A percentile compares a stretch with the other conserved stretches of the same genome.
phyloP scores from a whole-genome alignment of 257 asterid species.

The Nemophila menziesii region DNA sequence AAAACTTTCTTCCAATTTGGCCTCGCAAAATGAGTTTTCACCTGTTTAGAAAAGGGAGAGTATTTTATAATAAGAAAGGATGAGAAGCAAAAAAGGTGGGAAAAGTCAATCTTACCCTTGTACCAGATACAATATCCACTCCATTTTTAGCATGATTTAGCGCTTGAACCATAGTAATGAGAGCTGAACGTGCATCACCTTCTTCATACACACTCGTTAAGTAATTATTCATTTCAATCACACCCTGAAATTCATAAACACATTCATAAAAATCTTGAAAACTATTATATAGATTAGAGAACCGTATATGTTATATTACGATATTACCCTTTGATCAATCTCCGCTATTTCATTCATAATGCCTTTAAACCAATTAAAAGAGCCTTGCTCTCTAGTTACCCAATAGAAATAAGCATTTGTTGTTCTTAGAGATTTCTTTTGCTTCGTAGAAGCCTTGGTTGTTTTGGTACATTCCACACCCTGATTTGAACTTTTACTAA shows the following conservation, averaged over 20 bases:
- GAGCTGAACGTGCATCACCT: constrained; percentile 97
- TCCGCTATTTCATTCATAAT: constrained; percentile 91
- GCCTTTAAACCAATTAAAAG: constrained; percentile 95
- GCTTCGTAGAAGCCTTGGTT: constrained; percentile 40
- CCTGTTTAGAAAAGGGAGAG: constrained; percentile 35
- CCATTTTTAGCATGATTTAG: constrained; percentile 97
- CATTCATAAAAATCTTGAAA: neutral
- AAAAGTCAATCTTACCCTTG: constrained; percentile 51
- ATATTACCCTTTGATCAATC: constrained; percentile 87
- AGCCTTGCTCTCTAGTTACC: constrained; percentile 97
- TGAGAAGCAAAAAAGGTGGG: neutral
- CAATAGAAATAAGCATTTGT: constrained; percentile 92
- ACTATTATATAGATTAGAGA: neutral
- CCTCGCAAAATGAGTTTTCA: constrained; percentile 89
- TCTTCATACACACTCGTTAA: constrained; percentile 93
- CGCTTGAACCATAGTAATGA: constrained; percentile 95
- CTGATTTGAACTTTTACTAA: constrained; percentile 50
- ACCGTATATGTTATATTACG: constrained; percentile 25
- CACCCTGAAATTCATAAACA: constrained; percentile 39
- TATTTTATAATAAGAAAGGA: too few relatives aligned
- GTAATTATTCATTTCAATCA: constrained; percentile 94
- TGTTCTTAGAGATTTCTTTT: constrained; percentile 48
- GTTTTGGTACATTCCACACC: constrained; percentile 34
- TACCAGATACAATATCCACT: constrained; percentile 80
- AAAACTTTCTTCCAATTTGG: constrained; percentile 95